These are phyloP conservation scores for Chrysoporthe deuterocubensis DNA, from an alignment of 2,329 filamentous ascomycete species.

Conservation along the genomic window DNA sequence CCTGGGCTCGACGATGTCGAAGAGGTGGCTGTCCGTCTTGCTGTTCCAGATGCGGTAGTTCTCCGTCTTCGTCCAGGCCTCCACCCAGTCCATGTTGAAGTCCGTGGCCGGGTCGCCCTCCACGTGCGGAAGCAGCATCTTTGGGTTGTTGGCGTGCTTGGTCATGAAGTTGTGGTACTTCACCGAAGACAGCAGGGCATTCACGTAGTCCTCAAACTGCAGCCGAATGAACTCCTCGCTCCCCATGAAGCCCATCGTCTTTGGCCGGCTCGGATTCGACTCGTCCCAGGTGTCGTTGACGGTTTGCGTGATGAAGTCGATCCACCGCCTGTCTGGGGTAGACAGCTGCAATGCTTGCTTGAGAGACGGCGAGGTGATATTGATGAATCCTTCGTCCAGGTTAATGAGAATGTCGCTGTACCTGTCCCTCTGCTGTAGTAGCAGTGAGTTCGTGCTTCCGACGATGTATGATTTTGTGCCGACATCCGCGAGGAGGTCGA, in stretches of 20 bases:
- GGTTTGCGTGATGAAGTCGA: slow-evolving; percentile 90
- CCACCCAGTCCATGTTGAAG: slow-evolving; percentile 82
- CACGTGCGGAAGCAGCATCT: slow-evolving; percentile 64
- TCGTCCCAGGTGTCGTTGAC: slow-evolving; percentile 98
- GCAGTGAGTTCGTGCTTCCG: slow-evolving; percentile 91
- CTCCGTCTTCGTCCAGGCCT: slow-evolving; percentile 85
- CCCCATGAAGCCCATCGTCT: slow-evolving; percentile 90
- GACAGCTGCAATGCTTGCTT: slow-evolving; percentile 77
- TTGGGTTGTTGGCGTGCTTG: slow-evolving; percentile 59
- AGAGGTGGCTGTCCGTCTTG: slow-evolving; percentile 82
- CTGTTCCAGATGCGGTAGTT: slow-evolving; percentile 90
- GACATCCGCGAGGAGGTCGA: slow-evolving; percentile 90
- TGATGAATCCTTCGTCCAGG: slow-evolving; percentile 86
- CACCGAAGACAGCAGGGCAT: slow-evolving; percentile 83
- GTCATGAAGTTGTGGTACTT: slow-evolving; percentile 81
- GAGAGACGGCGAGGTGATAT: slow-evolving; percentile 79
- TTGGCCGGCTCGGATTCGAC: slow-evolving; percentile 83
- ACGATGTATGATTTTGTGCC: slow-evolving; percentile 97
- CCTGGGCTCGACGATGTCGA: slow-evolving; percentile 89
- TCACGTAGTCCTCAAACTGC: slow-evolving; percentile 95
- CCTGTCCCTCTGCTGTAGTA: slow-evolving; percentile 91
- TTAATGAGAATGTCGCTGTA: slow-evolving; percentile 98
- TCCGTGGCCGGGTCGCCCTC: slow-evolving; percentile 86
- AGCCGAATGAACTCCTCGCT: slow-evolving; percentile 97
- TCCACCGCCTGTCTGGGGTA: slow-evolving; percentile 89